Evolutionary conservation across 306 rosid species (phyloP), one percentile per base, ranked within the genome.

Genomic region (Ceratonia siliqua): DNA sequence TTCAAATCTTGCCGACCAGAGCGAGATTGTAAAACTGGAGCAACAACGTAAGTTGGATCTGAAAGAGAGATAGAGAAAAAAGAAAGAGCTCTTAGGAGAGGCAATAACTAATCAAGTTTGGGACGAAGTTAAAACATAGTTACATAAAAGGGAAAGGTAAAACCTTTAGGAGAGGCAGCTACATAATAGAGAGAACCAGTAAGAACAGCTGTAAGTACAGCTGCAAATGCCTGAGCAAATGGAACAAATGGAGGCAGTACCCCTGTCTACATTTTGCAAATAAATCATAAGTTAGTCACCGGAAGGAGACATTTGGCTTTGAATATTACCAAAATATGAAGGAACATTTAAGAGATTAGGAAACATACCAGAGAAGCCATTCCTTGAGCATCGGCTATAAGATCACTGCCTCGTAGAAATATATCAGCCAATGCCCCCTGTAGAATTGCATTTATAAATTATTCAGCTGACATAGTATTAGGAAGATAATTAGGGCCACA

Each of bases 81-180:
- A 64, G 3, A 42, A 10, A 67, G 32, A 73, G 57, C 55, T 27
- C 28, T 67, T 58, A 68, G 22, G 24, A 68, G 45, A 59, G 62
- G 54, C 17, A 36, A 69, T 70, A 48, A 71, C 5, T 33, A 43
- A 70, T 75, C 63, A 68, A 14, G 70, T 35, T n/a, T 28, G 55
- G 65, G 68, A 68, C 36, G 32, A 54, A 42, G 6, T 50, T 43
- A 4, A 42, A 28, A 1, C 43, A 8, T 62, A 53, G 57, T 45
- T 4, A 57, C 15, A 71, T 6, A 10, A 59, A 62, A 45, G 48
- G 41, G 57, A 39, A 63, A 53, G 33, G 54, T 78, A 35, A 20
- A 52, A 91, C 98, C 98, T 94, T 91, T 94, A 0, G 97, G 98
- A 68, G 98, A 90, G 38, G 98, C 98, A 48, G 97, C 98, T 28